These are phyloP conservation scores for Rhynchosporium graminicola DNA, from an alignment of 2,329 filamentous ascomycete genomes.

Conservation along the genomic window DNA sequence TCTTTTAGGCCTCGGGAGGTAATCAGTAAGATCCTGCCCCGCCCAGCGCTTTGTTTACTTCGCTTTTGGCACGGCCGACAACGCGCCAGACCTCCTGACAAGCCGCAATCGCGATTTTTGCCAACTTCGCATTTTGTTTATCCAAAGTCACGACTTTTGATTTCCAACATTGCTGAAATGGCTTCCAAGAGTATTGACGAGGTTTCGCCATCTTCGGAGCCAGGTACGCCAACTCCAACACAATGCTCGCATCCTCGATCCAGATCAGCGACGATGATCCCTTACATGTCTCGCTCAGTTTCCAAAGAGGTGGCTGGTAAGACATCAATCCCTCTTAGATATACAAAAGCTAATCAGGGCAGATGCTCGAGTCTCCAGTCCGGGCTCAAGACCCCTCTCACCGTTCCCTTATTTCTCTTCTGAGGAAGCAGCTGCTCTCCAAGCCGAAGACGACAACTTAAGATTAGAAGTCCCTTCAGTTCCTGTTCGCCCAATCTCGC, in stretches of 20 bases:
- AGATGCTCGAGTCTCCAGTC: background rate
- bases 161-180: background rate
- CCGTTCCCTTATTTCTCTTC: background rate
- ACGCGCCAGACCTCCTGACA: no score
- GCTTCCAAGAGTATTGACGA: background rate
- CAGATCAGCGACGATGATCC: background rate
- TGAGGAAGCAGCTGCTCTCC: background rate
- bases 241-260: background rate
- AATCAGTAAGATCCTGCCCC: no score
- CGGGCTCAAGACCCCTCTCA: background rate
- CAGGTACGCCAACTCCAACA: background rate
- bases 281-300: background rate
- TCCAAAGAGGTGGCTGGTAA: background rate
- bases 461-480: background rate
- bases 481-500: background rate
- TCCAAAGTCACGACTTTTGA: background rate
- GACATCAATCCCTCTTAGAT: no score
- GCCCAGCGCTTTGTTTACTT: no score
- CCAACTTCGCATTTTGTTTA: no score
- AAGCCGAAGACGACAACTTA: background rate
- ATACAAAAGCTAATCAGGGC: background rate
- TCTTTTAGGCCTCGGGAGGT: no score
- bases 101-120: no score
- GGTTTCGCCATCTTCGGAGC: background rate
- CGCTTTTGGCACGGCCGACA: no score